These are phyloP conservation scores for Spencermartinsiella ligniputridi DNA, from an alignment of 1,139 yeast species.

Conservation along the genomic window DNA sequence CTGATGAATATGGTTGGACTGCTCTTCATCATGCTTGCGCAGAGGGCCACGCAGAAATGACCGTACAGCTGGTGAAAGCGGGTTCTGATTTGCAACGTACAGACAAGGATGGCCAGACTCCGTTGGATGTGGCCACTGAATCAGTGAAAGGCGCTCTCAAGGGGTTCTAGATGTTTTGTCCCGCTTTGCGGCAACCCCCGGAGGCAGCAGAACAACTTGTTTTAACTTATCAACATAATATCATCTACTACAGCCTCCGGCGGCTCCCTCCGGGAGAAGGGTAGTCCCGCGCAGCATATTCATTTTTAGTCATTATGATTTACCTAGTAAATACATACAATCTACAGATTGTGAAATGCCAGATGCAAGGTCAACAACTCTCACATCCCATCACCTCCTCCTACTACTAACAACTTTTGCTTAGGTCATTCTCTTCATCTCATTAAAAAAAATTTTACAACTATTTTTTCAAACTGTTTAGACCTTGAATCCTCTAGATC, in stretches of 20 bases:
- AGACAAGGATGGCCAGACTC: slow-evolving; percentile 52
- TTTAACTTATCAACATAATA: no score
- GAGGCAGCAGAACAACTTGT: no score
- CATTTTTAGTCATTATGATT: slow-evolving; percentile 5
- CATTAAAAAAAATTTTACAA: not conserved
- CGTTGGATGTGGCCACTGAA: slow-evolving; percentile 60
- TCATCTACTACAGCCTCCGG: no score
- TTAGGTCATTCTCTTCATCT: not conserved
- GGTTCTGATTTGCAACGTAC: slow-evolving; percentile 60
- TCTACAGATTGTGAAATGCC: slow-evolving; percentile 2
- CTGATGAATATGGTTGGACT: slow-evolving; percentile 76
- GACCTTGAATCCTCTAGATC: slow-evolving; percentile 99
- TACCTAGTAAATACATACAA: slow-evolving; percentile 1
- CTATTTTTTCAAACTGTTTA: slow-evolving; percentile 40
- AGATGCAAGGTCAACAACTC: not conserved
- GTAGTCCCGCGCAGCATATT: no score
- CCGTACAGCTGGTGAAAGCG: slow-evolving; percentile 50
- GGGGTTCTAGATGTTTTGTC: no score
- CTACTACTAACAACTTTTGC: no score
- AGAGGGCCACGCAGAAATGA: slow-evolving; percentile 85
- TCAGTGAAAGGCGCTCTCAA: slow-evolving; percentile 26
- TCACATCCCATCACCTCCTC: no score
- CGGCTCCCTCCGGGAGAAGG: no score
- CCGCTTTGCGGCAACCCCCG: no score
- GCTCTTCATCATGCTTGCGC: slow-evolving; percentile 87